Evolutionary conservation across 2,329 filamentous ascomycete species (phyloP).

Genomic region (Neocatenulostroma microsporum): DNA sequence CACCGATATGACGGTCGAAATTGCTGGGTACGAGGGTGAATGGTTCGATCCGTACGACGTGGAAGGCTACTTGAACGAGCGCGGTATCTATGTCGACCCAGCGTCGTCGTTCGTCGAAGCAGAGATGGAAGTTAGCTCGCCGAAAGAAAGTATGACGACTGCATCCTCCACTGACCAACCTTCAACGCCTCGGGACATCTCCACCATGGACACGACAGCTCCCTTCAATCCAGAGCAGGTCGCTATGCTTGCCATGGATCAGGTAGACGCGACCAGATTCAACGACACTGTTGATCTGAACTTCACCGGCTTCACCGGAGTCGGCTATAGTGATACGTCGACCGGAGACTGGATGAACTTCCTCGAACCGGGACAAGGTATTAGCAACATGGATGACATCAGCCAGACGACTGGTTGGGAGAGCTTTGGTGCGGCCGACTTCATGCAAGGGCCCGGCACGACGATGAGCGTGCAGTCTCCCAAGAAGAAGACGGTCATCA

Average conservation of each 20-base stretch:
- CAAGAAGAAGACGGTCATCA: conserved; percentile 31
- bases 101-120: conserved; percentile 53
- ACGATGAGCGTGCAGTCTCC: background rate
- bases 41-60: conserved; percentile 74
- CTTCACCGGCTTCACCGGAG: conserved; percentile 10
- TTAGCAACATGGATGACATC: conserved; percentile 6
- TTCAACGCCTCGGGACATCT: background rate
- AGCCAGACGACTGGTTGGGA: background rate
- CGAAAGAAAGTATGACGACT: conserved; percentile 1
- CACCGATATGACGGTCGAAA: conserved; percentile 37
- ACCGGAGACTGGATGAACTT: conserved; percentile 25
- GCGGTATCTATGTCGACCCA: conserved; percentile 52
- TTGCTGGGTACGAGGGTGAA: conserved; percentile 61
- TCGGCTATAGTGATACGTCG: conserved; percentile 17
- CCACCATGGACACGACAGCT: background rate
- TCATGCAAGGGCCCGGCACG: background rate
- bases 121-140: conserved; percentile 39
- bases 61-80: conserved; percentile 60
- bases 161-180: conserved; percentile 7
- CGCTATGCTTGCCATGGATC: too few species aligned
- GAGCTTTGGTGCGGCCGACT: background rate
- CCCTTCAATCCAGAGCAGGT: too few species aligned
- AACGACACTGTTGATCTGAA: conserved; percentile 2
- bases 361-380: conserved; percentile 13
- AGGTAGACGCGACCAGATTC: too few species aligned